Evolutionary conservation across 2,329 filamentous ascomycete species (phyloP), one percentile per base, ranked within the genome.

Genomic region (Monilinia fructicola): DNA sequence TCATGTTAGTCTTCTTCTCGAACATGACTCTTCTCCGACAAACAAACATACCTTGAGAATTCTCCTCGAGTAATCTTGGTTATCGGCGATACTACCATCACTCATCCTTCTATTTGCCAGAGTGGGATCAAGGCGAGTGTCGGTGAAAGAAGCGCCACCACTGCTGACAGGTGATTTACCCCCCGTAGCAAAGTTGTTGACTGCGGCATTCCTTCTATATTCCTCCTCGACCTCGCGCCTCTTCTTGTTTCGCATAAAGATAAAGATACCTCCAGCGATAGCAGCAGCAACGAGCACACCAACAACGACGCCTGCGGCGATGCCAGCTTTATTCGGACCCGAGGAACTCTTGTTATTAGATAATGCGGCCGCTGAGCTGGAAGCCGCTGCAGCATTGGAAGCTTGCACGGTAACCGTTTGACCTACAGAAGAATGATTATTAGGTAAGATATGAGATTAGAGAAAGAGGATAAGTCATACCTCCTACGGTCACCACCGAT

Each of bases 1-100:
- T 12, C 2, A 50, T 52, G 59, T 62, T 58, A 66, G 62, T 26
- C 53, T 67, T 40, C 62, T 55, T 66, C 28, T 50, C n/a, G 26
- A 54, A n/a, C 44, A 31, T 16, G 10, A 48, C 48, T 23, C 4
- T 28, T 69, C 74, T n/a, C n/a, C n/a, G n/a, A n/a, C n/a, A n/a
- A 70, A 76, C 46, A 0, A 55, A 81, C 86, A 72, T 85, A 96
- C 94, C 87, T 96, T 91, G 76, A 98, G 85, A 79, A 98, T 97
- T 80, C 91, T 90, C 80, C 94, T 88, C 70, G 94, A 97, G 81
- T 97, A 98, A 78, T 98, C 94, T 79, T 96, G 88, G 79, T 97
- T 96, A 78, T 98, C 94, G 63, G 93, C 94, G 78, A 98, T 97
- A 79, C 93, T 97, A 73, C 94, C 94, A 75, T 95, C 92, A 79